Evolutionary conservation across 1,284 basidiomycete genomes (phyloP).

Genomic region (Leccinum subfulvum): DNA sequence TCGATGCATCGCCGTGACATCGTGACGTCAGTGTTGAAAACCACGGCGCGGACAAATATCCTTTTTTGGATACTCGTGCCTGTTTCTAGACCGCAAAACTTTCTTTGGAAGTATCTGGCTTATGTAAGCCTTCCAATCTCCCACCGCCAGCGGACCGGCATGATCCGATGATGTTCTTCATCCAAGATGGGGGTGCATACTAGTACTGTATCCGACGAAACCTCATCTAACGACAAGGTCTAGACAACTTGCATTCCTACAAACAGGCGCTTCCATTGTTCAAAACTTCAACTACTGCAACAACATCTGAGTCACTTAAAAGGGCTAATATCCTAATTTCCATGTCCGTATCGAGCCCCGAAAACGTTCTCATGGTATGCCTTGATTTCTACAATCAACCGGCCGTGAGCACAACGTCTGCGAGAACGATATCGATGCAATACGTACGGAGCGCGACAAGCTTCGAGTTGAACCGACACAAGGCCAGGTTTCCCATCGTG

Average conservation of each 20-base stretch:
- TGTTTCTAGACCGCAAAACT: background rate
- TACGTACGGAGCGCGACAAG: slow-evolving; percentile 40
- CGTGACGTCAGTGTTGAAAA: slow-evolving; percentile 25
- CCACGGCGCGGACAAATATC: background rate
- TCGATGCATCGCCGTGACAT: slow-evolving; percentile 13
- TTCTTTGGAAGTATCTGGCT: background rate
- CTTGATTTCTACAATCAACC: slow-evolving; percentile 51
- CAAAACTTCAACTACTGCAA: too few species aligned
- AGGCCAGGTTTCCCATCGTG: slow-evolving; percentile 35
- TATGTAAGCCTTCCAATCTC: background rate
- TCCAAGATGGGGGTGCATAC: too few species aligned
- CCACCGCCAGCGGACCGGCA: too few species aligned
- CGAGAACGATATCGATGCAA: background rate
- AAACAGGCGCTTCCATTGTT: background rate
- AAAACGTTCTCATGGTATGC: slow-evolving; percentile 55
- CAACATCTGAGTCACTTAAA: too few species aligned
- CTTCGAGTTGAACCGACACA: slow-evolving; percentile 41
- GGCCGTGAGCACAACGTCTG: slow-evolving; percentile 30
- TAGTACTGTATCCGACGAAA: background rate
- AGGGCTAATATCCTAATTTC: background rate
- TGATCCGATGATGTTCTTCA: background rate
- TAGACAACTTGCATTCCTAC: background rate
- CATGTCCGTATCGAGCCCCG: slow-evolving; percentile 37
- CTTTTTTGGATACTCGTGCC: background rate
- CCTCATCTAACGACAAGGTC: background rate